Evolutionary conservation across 2,329 filamentous ascomycete species (phyloP).

Genomic region (Claviceps quebecensis): DNA sequence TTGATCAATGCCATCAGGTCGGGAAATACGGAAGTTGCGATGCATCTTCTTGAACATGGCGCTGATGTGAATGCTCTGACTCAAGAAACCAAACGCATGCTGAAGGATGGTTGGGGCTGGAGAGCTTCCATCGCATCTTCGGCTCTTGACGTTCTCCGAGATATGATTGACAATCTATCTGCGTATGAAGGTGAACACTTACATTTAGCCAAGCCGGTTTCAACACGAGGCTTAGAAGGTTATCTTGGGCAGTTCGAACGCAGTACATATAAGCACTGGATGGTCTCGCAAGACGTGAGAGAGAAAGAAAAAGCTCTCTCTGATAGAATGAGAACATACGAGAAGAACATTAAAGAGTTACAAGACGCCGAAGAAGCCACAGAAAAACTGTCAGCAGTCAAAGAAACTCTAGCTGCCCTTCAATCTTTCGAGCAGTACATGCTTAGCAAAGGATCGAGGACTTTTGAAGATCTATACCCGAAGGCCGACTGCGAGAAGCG

Average conservation of each 20-base stretch:
- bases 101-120: conserved; percentile 19
- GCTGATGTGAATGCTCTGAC: conserved; percentile 52
- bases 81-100: conserved; percentile 19
- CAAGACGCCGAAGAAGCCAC: conserved; percentile 11
- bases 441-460: conserved; percentile 47
- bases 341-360: conserved; percentile 11
- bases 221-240: conserved; percentile 27
- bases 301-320: conserved; percentile 18
- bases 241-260: conserved; percentile 37
- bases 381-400: conserved; percentile 44
- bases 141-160: conserved; percentile 46
- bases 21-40: conserved; percentile 30
- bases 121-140: conserved; percentile 27
- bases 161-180: conserved; percentile 35
- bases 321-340: conserved; percentile 16
- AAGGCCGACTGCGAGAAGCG: conserved; percentile 21
- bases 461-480: conserved; percentile 51
- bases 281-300: conserved; percentile 26
- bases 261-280: conserved; percentile 48
- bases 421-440: conserved; percentile 41
- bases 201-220: background rate
- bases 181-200: conserved; percentile 22
- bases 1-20: conserved; percentile 44
- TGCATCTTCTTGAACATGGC: conserved; percentile 47
- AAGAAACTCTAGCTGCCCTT: conserved; percentile 35